phyloP scores from a whole-genome alignment of 805 yeast species.

The Debaryomyces maramus region DNA sequence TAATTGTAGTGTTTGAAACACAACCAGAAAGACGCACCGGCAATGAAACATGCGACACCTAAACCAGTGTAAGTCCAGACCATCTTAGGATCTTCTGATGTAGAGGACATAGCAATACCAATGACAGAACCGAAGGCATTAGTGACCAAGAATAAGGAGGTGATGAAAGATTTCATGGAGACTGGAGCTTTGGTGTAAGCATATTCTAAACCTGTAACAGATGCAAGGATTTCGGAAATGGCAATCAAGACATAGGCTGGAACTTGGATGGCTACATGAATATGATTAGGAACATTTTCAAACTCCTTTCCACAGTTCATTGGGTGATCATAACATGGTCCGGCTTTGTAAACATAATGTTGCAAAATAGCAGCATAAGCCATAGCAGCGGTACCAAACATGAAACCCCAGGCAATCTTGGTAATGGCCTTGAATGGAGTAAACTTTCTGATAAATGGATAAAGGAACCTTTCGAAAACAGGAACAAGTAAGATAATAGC shows the following conservation, averaged over 20 bases:
- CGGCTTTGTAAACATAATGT: constrained; percentile 63
- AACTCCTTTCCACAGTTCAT: constrained; percentile 47
- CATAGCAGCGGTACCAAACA: constrained; percentile 65
- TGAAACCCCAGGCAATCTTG: constrained; percentile 69
- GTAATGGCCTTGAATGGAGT: constrained; percentile 69
- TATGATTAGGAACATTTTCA: constrained; percentile 47
- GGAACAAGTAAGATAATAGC: constrained; percentile 79
- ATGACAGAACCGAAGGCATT: constrained; percentile 77
- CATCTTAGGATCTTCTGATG: constrained; percentile 66
- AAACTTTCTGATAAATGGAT: constrained; percentile 42
- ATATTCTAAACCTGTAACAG: constrained; percentile 79
- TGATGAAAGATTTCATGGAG: constrained; percentile 62
- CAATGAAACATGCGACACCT: constrained; percentile 55
- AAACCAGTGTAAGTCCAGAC: constrained; percentile 69
- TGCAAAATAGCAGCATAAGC: constrained; percentile 76
- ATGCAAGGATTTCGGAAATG: constrained; percentile 74
- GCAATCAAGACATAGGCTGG: constrained; percentile 75
- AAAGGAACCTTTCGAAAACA: constrained; percentile 58
- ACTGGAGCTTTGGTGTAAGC: constrained; percentile 83
- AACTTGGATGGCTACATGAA: constrained; percentile 70
- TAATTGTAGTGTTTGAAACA: constrained; percentile 54
- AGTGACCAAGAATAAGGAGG: constrained; percentile 65
- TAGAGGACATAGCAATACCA: constrained; percentile 70
- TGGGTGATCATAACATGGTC: constrained; percentile 73
- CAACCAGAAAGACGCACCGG: constrained; percentile 64